These are phyloP conservation scores for Taphrina sp. DNA, from an alignment of 1,139 yeast species.

Conservation along the genomic window DNA sequence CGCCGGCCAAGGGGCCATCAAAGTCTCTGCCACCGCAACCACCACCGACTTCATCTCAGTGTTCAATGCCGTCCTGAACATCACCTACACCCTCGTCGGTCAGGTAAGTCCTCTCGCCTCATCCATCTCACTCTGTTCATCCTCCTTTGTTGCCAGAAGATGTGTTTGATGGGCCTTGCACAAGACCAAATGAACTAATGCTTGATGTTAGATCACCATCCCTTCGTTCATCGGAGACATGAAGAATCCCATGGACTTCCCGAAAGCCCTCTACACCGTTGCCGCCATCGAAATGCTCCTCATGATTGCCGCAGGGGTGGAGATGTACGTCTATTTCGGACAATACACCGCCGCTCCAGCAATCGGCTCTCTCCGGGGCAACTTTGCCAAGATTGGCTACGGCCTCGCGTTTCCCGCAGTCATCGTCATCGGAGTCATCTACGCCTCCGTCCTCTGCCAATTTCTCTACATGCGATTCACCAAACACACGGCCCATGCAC, in stretches of 20 bases:
- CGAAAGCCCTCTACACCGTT: slow-evolving; percentile 56
- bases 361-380: slow-evolving; percentile 53
- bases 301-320: slow-evolving; percentile 56
- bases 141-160: no score
- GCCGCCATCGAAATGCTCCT: slow-evolving; percentile 53
- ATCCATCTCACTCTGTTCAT: no score
- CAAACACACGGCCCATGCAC: slow-evolving; percentile 19
- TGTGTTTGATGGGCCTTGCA: no score
- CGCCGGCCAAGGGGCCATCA: slow-evolving; percentile 38
- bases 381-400: slow-evolving; percentile 56
- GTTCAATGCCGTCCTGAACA: slow-evolving; percentile 52
- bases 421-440: slow-evolving; percentile 53
- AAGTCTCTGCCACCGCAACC: slow-evolving; percentile 51
- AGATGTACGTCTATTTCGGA: slow-evolving; percentile 60
- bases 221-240: slow-evolving; percentile 60
- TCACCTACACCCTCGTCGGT: slow-evolving; percentile 57
- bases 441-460: slow-evolving; percentile 46
- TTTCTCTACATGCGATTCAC: slow-evolving; percentile 32
- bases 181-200: no score
- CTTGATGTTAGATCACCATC: slow-evolving; percentile 57
- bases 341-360: slow-evolving; percentile 60
- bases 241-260: slow-evolving; percentile 59
- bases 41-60: slow-evolving; percentile 57
- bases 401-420: slow-evolving; percentile 63
- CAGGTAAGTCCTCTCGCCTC: no score